These are phyloP conservation scores for Juglanconis juglandina DNA, from an alignment of 2,329 filamentous ascomycete genomes.

Conservation along the genomic window DNA sequence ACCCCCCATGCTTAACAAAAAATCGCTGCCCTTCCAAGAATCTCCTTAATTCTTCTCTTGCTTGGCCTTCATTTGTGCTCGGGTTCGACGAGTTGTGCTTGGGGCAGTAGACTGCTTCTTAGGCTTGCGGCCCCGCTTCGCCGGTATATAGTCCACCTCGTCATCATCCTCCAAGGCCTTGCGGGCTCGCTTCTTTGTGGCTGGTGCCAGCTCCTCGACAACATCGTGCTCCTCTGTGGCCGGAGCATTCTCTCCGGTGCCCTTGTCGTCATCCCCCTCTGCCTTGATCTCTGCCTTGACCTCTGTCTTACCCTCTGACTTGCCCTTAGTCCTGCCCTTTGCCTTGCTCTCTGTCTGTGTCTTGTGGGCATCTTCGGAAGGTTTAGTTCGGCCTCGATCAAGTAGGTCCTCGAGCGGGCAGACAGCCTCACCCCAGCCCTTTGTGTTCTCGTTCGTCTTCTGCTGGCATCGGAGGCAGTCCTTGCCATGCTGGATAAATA, in stretches of 20 bases:
- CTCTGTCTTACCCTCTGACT: background rate
- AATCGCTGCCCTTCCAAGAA: too few species aligned
- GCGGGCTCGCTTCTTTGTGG: background rate
- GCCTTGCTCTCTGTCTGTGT: background rate
- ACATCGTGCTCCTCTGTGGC: background rate
- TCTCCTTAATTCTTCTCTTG: background rate
- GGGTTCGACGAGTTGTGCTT: background rate
- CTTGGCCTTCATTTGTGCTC: background rate
- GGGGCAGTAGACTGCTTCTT: background rate
- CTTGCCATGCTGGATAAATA: constrained; percentile 53
- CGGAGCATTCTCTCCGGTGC: background rate
- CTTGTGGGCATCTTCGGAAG: constrained; percentile 2
- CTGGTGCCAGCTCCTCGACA: background rate
- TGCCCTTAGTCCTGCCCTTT: background rate
- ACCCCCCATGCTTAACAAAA: too few species aligned
- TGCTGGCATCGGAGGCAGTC: constrained; percentile 44
- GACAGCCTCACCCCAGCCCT: constrained; percentile 56
- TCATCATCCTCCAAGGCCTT: background rate
- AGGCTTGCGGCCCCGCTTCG: background rate
- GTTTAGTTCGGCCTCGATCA: constrained; percentile 24
- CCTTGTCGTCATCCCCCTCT: background rate
- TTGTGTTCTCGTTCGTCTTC: constrained; percentile 54
- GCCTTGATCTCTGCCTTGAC: background rate
- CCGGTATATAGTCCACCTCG: background rate
- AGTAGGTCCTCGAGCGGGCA: constrained; percentile 43